phyloP scores from a whole-genome alignment of 176 grass and related monocot species.

The Ananas comosus region DNA sequence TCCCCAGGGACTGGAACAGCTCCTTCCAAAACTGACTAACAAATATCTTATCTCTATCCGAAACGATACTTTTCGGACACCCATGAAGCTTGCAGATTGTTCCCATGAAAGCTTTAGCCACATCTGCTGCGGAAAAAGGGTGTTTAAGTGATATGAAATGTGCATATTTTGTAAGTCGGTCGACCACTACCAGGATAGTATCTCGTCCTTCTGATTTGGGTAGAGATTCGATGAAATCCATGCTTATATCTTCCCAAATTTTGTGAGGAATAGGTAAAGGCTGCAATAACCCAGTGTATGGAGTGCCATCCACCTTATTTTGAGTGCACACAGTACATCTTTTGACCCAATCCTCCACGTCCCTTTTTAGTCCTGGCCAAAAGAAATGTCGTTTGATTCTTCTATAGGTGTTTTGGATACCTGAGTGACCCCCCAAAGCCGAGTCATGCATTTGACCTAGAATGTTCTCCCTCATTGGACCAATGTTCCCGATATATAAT shows the following conservation, averaged over 20 bases:
- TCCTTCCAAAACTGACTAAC: background rate
- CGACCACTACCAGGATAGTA: background rate
- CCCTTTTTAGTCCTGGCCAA: background rate
- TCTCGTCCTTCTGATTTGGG: background rate
- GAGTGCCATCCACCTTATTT: background rate
- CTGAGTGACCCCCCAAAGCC: too few relatives aligned
- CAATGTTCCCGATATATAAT: too few relatives aligned
- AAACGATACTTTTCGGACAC: background rate
- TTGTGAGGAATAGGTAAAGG: too few relatives aligned
- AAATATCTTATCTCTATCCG: background rate
- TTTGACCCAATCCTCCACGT: background rate
- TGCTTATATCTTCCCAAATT: too few relatives aligned
- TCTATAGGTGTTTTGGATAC: too few relatives aligned
- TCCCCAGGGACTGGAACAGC: background rate
- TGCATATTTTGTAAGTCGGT: constrained; percentile 2
- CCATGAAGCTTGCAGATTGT: background rate
- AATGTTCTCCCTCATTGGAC: too few relatives aligned
- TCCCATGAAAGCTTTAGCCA: background rate
- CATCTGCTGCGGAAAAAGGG: background rate
- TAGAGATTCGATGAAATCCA: too few relatives aligned
- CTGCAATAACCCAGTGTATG: too few relatives aligned
- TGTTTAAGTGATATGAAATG: background rate
- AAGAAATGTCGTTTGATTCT: background rate
- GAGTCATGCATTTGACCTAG: too few relatives aligned
- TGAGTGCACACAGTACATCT: background rate